These are phyloP conservation scores for Serpula lacrymans DNA, from an alignment of 768 basidiomycete genomes.

Conservation along the genomic window DNA sequence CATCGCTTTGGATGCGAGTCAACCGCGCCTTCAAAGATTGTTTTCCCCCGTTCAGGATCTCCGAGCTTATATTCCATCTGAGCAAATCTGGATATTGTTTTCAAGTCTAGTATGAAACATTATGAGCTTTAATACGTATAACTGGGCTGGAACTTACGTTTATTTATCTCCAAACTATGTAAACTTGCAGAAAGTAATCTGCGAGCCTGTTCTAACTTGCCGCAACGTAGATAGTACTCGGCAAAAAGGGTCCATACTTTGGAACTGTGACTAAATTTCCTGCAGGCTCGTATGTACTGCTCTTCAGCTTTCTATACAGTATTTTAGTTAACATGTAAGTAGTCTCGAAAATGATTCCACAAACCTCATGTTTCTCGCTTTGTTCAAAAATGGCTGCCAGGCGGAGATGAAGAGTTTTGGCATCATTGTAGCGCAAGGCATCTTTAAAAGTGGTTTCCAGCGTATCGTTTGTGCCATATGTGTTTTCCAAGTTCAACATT, in stretches of 20 bases:
- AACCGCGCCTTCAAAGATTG: slow-evolving; percentile 93
- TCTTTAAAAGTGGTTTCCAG: slow-evolving; percentile 85
- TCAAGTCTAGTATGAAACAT: slow-evolving; percentile 62
- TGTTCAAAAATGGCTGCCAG: slow-evolving; percentile 83
- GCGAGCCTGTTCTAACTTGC: slow-evolving; percentile 75
- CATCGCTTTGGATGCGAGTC: slow-evolving; percentile 94
- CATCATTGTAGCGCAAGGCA: slow-evolving; percentile 86
- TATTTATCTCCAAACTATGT: slow-evolving; percentile 89
- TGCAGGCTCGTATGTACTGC: slow-evolving; percentile 80
- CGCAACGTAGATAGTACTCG: slow-evolving; percentile 75
- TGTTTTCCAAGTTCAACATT: slow-evolving; percentile 88
- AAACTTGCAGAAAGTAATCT: slow-evolving; percentile 83
- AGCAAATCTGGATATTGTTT: slow-evolving; percentile 93
- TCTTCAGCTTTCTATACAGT: slow-evolving; percentile 82
- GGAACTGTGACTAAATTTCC: slow-evolving; percentile 92
- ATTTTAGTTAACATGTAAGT: background rate
- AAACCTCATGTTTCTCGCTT: slow-evolving; percentile 76
- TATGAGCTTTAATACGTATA: slow-evolving; percentile 3
- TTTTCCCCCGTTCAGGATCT: slow-evolving; percentile 92
- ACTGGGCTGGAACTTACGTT: slow-evolving; percentile 61
- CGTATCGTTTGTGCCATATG: slow-evolving; percentile 82
- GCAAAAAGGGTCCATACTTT: slow-evolving; percentile 92
- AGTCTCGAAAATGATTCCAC: slow-evolving; percentile 8
- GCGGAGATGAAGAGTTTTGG: slow-evolving; percentile 84
- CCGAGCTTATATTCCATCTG: slow-evolving; percentile 93